Conservation (phyloP, 768 basidiomycete genomes). For the Saitozyma sp. region DNA sequence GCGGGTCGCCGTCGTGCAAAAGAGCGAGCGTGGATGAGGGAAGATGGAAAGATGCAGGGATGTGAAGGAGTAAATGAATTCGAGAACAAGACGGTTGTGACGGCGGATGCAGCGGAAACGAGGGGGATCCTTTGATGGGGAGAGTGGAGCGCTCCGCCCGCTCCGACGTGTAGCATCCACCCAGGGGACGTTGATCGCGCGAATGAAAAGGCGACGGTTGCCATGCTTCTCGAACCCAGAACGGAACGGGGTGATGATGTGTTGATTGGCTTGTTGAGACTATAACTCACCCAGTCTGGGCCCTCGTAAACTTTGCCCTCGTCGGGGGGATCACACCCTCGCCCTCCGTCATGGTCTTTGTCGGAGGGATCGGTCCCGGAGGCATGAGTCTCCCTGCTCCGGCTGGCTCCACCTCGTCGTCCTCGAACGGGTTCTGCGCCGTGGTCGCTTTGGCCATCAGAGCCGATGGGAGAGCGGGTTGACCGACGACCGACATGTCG, state of each 20-base stretch:
- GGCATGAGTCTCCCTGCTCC: constrained; percentile 8
- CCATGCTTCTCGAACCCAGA: not conserved
- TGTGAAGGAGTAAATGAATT: too few species aligned
- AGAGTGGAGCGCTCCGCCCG: not conserved
- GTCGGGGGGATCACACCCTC: constrained; percentile 15
- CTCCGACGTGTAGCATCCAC: not conserved
- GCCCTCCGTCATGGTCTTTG: constrained; percentile 6
- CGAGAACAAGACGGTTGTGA: too few species aligned
- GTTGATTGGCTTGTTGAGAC: not conserved
- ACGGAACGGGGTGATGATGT: not conserved
- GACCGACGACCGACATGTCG: constrained; percentile 13
- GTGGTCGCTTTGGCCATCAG: not conserved
- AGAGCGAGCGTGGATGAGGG: not conserved
- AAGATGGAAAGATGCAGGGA: not conserved
- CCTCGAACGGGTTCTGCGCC: constrained; percentile 27
- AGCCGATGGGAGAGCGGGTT: constrained; percentile 8
- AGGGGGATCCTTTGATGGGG: not conserved
- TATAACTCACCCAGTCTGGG: constrained; percentile 23
- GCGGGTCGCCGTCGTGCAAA: not conserved
- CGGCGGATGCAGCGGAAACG: not conserved
- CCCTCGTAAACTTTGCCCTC: constrained; percentile 22
- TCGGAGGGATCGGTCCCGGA: not conserved
- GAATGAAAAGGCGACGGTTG: not conserved
- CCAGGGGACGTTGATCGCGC: not conserved
- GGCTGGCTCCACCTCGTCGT: constrained; percentile 23